Base-by-base conservation (phyloP, 352 stramenopile species). In the Thalassiosira exigua region DNA sequence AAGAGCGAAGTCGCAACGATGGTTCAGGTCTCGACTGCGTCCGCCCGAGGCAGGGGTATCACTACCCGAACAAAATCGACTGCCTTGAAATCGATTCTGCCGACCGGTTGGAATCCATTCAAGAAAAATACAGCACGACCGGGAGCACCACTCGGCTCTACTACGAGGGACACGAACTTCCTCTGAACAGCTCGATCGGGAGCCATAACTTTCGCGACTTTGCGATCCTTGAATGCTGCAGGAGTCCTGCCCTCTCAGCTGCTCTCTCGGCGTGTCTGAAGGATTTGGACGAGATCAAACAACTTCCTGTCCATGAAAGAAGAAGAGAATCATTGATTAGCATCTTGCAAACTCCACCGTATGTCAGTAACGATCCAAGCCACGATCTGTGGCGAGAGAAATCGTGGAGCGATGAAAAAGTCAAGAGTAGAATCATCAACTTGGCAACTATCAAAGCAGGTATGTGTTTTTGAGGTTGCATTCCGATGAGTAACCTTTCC, bases 121-220 rank as follows among this genome's bases (percentile, higher is more conserved):
- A 84, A 60, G 76, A 79, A 58, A 83, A 74, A 42, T 88, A 79
- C 50, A 69, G 39, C n/a, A 70, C 69, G 2, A 19, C 71, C 17
- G 69, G 76, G 21, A 76, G 69, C 11, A 79, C 70, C 14, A 80
- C 76, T 21, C 65, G 69, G 26, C 66, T 85, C 50, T 85, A 85
- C 27, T 70, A 66, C 44, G 46, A 41, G 0, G 46, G 58, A 26
- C 44, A 74, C 39, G 81, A 88, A 62, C 58, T 88, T 5, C 72
- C 81, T 9, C 36, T 85, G 3, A 88, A 88, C 50, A 75, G 52
- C 22, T 88, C 81, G 0, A 57, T 88, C 5, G 81, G 67, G 5
- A 84, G 77, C 68, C 72, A 88, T 61, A 84, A 88, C 59, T 70
- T 88, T 27, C 52, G 79, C 27, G 69, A 84, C 52, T 39, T 68